These are phyloP conservation scores for Neurospora sp. DNA, from an alignment of 495 filamentous ascomycete species.

Conservation along the genomic window DNA sequence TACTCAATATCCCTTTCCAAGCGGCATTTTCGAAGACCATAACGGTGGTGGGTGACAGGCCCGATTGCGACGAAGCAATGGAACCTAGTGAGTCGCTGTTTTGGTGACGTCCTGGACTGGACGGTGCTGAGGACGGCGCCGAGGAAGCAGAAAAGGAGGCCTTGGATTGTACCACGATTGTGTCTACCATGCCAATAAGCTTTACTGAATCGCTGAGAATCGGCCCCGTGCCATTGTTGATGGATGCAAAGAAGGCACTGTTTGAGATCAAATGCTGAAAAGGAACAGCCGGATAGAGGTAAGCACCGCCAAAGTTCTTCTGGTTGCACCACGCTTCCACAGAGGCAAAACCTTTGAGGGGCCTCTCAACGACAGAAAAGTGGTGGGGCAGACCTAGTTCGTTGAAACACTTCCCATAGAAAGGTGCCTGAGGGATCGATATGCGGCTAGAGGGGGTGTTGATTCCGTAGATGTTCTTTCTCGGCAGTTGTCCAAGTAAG, in stretches of 20 bases:
- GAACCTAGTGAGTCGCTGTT: constrained; percentile 16
- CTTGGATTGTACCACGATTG: constrained; percentile 51
- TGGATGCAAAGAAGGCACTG: constrained; percentile 31
- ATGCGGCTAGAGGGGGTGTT: constrained; percentile 50
- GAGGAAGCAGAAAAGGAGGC: constrained; percentile 24
- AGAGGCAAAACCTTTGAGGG: constrained; percentile 46
- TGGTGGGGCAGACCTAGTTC: constrained; percentile 76
- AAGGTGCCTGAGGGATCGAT: constrained; percentile 64
- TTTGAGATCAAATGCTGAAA: constrained; percentile 26
- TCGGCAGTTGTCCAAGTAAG: constrained; percentile 69
- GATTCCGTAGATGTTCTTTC: constrained; percentile 69
- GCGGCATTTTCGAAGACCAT: constrained; percentile 69
- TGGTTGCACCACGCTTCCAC: constrained; percentile 57
- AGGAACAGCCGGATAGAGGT: constrained; percentile 60
- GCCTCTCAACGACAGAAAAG: constrained; percentile 64
- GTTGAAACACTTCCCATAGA: constrained; percentile 83
- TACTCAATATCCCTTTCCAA: constrained; percentile 76
- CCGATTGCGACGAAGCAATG: constrained; percentile 10
- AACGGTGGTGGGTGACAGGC: constrained; percentile 29
- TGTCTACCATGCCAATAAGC: constrained; percentile 70
- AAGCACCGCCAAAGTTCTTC: constrained; percentile 67
- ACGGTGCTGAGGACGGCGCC: constrained; percentile 26
- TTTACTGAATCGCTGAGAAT: constrained; percentile 59
- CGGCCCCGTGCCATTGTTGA: constrained; percentile 48
- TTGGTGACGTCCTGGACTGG: constrained; percentile 26